phyloP scores from a whole-genome alignment of 441 rosid species.

The Aleurites moluccanus region DNA sequence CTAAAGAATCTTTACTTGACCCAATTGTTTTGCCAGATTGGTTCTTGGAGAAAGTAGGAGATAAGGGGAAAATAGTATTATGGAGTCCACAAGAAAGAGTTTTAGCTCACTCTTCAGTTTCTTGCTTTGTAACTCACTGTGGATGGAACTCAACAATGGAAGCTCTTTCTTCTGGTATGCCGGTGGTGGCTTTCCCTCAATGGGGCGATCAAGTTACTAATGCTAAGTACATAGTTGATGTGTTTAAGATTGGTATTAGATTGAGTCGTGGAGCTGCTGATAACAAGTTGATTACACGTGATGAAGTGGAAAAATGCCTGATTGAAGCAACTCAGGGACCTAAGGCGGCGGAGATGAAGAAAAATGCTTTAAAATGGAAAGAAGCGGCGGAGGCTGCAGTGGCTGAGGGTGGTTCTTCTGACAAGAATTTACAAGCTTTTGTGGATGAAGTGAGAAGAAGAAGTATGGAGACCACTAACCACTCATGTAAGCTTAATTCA shows the following conservation, averaged over 20 bases:
- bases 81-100: constrained; percentile 87
- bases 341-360: constrained; percentile 52
- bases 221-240: constrained; percentile 62
- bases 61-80: constrained; percentile 51
- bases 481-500: not conserved
- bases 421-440: constrained; percentile 54
- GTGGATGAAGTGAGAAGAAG: constrained; percentile 55
- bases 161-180: constrained; percentile 58
- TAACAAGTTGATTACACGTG: constrained; percentile 51
- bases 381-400: constrained; percentile 64
- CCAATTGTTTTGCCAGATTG: constrained; percentile 54
- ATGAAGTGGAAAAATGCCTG: constrained; percentile 61
- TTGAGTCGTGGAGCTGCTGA: constrained; percentile 68
- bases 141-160: constrained; percentile 92
- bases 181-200: constrained; percentile 68
- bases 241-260: constrained; percentile 60
- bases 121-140: constrained; percentile 78
- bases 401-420: constrained; percentile 72
- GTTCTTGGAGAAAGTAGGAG: constrained; percentile 51
- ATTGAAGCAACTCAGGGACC: constrained; percentile 50
- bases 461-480: constrained; percentile 12
- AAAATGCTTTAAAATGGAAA: constrained; percentile 67
- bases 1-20: constrained; percentile 13
- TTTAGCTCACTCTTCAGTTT: constrained; percentile 56
- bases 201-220: constrained; percentile 92